Evolutionary conservation across 257 asterid species (phyloP).

Genomic region (Solanum arcanum): DNA sequence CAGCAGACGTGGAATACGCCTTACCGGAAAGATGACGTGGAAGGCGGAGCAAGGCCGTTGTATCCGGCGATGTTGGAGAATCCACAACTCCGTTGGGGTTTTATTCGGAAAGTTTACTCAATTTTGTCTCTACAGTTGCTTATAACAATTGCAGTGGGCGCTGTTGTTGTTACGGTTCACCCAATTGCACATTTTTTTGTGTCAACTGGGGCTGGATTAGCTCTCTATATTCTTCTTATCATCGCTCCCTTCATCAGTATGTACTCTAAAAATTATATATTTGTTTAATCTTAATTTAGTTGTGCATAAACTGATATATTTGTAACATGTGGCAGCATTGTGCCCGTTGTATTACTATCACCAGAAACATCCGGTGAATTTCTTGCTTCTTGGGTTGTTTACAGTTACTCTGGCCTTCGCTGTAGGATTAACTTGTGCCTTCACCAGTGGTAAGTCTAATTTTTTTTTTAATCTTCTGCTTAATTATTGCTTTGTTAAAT

Average conservation of each 20-base stretch:
- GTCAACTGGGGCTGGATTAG: slow-evolving; percentile 22
- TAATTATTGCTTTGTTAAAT: neutral
- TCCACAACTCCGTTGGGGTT: slow-evolving; percentile 48
- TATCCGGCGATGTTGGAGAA: slow-evolving; percentile 45
- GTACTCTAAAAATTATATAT: neutral
- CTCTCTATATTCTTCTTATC: slow-evolving; percentile 12
- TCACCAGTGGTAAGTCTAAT: slow-evolving; percentile 39
- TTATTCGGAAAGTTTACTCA: slow-evolving; percentile 45
- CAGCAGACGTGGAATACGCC: slow-evolving; percentile 10
- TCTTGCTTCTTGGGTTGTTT: slow-evolving; percentile 63
- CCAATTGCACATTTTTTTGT: slow-evolving; percentile 29
- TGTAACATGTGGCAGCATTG: slow-evolving; percentile 30
- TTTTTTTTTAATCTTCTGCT: too few species aligned
- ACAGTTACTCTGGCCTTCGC: slow-evolving; percentile 56
- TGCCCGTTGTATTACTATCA: slow-evolving; percentile 56
- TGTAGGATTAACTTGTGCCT: slow-evolving; percentile 76
- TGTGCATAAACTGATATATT: neutral
- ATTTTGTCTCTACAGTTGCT: slow-evolving; percentile 35
- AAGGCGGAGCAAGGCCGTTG: slow-evolving; percentile 21
- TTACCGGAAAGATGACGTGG: slow-evolving; percentile 37
- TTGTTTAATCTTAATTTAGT: neutral
- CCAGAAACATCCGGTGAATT: slow-evolving; percentile 77
- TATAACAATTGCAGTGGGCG: slow-evolving; percentile 33
- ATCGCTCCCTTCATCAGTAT: slow-evolving; percentile 25
- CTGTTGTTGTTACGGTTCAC: slow-evolving; percentile 22